phyloP scores from a whole-genome alignment of 2,329 filamentous ascomycete species.

The Ascochyta clinopodiicola region DNA sequence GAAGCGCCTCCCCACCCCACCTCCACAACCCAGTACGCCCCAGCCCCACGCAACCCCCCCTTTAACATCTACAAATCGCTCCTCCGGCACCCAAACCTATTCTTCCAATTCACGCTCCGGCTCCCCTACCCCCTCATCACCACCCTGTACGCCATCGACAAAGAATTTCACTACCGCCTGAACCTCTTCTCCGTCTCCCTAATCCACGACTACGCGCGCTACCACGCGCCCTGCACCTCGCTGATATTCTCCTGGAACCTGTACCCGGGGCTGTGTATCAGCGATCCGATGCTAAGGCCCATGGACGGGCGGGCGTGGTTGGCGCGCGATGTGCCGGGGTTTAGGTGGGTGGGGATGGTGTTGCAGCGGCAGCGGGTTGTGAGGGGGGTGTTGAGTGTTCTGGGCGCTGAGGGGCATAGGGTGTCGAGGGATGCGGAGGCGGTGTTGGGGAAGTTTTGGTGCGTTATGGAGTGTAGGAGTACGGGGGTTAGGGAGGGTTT shows the following conservation, averaged over 20 bases:
- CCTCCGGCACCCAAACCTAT: constrained; percentile 45
- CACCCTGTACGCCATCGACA: constrained; percentile 48
- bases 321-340: constrained; percentile 60
- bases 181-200: constrained; percentile 62
- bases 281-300: constrained; percentile 63
- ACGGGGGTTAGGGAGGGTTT: constrained; percentile 62
- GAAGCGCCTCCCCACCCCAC: constrained; percentile 6
- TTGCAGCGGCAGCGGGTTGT: constrained; percentile 52
- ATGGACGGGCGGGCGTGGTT: constrained; percentile 46
- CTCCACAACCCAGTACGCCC: neutral
- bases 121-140: constrained; percentile 33
- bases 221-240: constrained; percentile 63
- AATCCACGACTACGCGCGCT: constrained; percentile 62
- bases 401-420: constrained; percentile 64
- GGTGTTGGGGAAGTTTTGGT: constrained; percentile 70
- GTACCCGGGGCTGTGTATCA: constrained; percentile 64
- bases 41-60: neutral
- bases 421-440: constrained; percentile 57
- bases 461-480: constrained; percentile 71
- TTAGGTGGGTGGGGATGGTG: constrained; percentile 74
- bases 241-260: constrained; percentile 66
- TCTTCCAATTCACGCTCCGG: constrained; percentile 42
- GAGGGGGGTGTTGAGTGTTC: constrained; percentile 65
- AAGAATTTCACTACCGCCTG: constrained; percentile 48
- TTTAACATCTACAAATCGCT: constrained; percentile 48